These are phyloP conservation scores for Nitzschia inconspicua DNA, from an alignment of 108 stramenopile species.

Conservation along the genomic window DNA sequence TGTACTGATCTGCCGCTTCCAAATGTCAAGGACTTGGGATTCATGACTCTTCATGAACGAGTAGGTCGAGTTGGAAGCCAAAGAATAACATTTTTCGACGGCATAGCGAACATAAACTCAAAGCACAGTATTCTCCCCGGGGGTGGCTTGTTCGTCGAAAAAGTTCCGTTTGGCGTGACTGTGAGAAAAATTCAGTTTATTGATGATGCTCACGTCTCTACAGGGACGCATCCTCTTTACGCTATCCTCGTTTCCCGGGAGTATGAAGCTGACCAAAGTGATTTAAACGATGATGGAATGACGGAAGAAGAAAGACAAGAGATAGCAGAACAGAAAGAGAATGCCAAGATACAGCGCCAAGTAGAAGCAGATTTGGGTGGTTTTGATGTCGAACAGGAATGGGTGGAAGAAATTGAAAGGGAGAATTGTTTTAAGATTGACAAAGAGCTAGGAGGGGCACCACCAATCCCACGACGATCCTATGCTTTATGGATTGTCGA, in stretches of 20 bases:
- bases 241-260: constrained; percentile 76
- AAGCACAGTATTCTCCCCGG: constrained; percentile 72
- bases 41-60: constrained; percentile 81
- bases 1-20: constrained; percentile 40
- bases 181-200: constrained; percentile 76
- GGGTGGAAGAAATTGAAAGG: constrained; percentile 86
- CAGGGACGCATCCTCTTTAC: constrained; percentile 64
- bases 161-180: constrained; percentile 72
- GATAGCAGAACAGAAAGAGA: constrained; percentile 74
- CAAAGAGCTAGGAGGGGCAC: constrained; percentile 64
- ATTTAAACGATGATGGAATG: constrained; percentile 75
- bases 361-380: constrained; percentile 90
- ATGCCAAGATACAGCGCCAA: constrained; percentile 68
- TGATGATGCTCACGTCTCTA: constrained; percentile 60
- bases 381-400: constrained; percentile 88
- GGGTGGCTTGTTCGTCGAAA: constrained; percentile 70
- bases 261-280: constrained; percentile 65
- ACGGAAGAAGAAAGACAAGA: constrained; percentile 69
- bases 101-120: constrained; percentile 46
- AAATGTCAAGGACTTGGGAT: constrained; percentile 37
- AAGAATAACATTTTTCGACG: constrained; percentile 69
- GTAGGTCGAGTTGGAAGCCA: constrained; percentile 86
- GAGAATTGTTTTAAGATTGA: constrained; percentile 82
- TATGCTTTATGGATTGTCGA: constrained; percentile 87
- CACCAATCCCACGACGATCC: constrained; percentile 51